Evolutionary conservation across 805 yeast genomes (phyloP), one percentile per base, ranked within the genome.

Genomic region (Hemisphaericaspora nanyangensis): DNA sequence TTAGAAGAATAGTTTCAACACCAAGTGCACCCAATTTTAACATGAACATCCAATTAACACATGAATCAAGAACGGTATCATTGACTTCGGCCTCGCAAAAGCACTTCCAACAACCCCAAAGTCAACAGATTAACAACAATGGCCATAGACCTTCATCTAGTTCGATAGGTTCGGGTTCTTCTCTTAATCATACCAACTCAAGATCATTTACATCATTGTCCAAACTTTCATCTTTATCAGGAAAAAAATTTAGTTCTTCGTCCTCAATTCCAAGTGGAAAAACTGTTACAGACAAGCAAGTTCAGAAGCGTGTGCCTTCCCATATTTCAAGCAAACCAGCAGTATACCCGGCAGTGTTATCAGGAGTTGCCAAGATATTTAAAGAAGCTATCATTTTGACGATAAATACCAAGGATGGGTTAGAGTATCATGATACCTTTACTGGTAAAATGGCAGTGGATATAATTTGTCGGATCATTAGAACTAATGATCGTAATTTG

Each of bases 391-490:
- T 89, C 22, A 77, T 77, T 17, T 57, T 85, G 11, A 85, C 89
- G 2, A 87, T 88, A 43, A 79, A 86, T 47, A 84, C 83, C 56
- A 93, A 91, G 56, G 91, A 90, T 63, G 96, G 96, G 13, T 73
- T 90, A 49, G 84, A 88, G 45, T 91, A 89, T 61, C 84, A 95
- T 56, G 95, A 90, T 55, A 82, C 97, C 0, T 93, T 93, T 55
- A 84, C 96, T 0, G 99, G 99, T 25, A 72, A 86, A 17, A 93
- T 87, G 61, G 96, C 98, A 1, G 95, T 93, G 22, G 96, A 89
- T 58, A 76, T 82, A n/a, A 80, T 93, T 43, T 82, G 95, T 41
- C 72, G 82, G 40, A 85, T 93, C 38, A 82, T 91, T 36, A 72
- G 95, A 49, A 91, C 96, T 1, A 84, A 88, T 7, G 99, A 93